phyloP scores from a whole-genome alignment of 805 yeast genomes.

The Starmerella apicola region DNA sequence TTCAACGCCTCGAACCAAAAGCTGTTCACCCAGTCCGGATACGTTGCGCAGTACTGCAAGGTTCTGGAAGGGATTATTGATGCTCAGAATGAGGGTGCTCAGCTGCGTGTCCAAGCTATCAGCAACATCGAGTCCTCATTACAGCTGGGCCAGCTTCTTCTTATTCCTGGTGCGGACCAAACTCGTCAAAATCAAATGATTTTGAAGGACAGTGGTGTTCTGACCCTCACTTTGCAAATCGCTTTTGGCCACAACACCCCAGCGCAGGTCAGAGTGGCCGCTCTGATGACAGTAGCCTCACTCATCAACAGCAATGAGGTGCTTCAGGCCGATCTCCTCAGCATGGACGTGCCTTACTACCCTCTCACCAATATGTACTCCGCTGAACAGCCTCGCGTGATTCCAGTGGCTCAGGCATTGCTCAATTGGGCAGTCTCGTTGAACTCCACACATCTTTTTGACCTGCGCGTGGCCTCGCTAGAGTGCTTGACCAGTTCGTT shows the following conservation, averaged over 20 bases:
- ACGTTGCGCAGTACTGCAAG: slow-evolving; percentile 51
- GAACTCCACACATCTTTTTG: slow-evolving; percentile 76
- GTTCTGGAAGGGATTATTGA: slow-evolving; percentile 38
- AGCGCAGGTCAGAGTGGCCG: slow-evolving; percentile 49
- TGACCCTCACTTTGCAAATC: slow-evolving; percentile 53
- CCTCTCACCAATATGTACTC: slow-evolving; percentile 52
- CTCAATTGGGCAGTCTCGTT: slow-evolving; percentile 70
- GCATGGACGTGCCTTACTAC: slow-evolving; percentile 82
- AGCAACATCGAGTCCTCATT: slow-evolving; percentile 54
- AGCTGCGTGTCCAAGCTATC: slow-evolving; percentile 43
- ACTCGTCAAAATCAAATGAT: slow-evolving; percentile 49
- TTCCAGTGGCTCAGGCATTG: slow-evolving; percentile 65
- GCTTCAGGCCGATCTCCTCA: slow-evolving; percentile 59
- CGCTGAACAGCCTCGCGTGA: slow-evolving; percentile 25
- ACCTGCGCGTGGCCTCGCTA: slow-evolving; percentile 62
- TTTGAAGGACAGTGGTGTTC: slow-evolving; percentile 47
- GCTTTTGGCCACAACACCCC: slow-evolving; percentile 57
- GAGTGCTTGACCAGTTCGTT: slow-evolving; percentile 57
- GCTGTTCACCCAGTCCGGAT: slow-evolving; percentile 72
- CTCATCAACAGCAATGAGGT: slow-evolving; percentile 53
- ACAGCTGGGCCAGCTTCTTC: slow-evolving; percentile 62
- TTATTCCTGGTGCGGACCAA: slow-evolving; percentile 57
- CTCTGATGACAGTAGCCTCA: slow-evolving; percentile 67
- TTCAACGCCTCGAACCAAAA: slow-evolving; percentile 87
- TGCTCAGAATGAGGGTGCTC: slow-evolving; percentile 42